Evolutionary conservation across 176 grass and related monocot species (phyloP).

Genomic region (Triticum aestivum): IWGSC_CS_RefSeq_v2.1 NC_057795.1:342608321-342608820

Average conservation of each 20-base stretch:
- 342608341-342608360: not conserved
- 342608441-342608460: not conserved
- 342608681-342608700: too few relatives aligned
- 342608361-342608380: not conserved
- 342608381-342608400: not conserved
- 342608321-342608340: too few relatives aligned
- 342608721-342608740: too few relatives aligned
- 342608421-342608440: not conserved
- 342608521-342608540: not conserved
- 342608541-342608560: not conserved
- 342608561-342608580: not conserved
- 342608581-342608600: too few relatives aligned
- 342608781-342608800: too few relatives aligned
- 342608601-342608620: not conserved
- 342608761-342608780: too few relatives aligned
- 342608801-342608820: too few relatives aligned
- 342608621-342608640: too few relatives aligned
- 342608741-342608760: too few relatives aligned
- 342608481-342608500: slow-evolving; percentile 29
- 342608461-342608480: not conserved
- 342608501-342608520: slow-evolving; percentile 21
- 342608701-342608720: too few relatives aligned
- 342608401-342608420: not conserved
- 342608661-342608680: too few relatives aligned
- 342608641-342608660: too few relatives aligned